Base-by-base conservation (phyloP, 148 eudicot species). In the Silene conica region DNA sequence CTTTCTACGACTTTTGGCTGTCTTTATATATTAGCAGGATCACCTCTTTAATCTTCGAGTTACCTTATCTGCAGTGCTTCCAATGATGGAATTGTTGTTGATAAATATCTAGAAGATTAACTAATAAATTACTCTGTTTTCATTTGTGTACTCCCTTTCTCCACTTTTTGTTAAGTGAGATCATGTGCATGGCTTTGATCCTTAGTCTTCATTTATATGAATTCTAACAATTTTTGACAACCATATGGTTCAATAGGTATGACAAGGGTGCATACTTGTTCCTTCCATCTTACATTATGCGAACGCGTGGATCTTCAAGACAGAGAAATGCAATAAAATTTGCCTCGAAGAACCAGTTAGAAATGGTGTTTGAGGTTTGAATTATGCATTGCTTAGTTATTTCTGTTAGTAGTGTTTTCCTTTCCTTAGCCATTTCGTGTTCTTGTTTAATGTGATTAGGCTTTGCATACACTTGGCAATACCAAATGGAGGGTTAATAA, bases 401-500 rank as follows among this genome's bases (percentile, higher is more conserved):
- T 45, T 38, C 9, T 55, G 25, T 31, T 26, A 25, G 8, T 56
- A n/a, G 56, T 20, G 52, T 16, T 60, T 63, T 52, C 31, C 31
- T 38, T 38, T 38, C 7, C 8, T 58, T 52, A 59, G 55, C 54
- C 70, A 50, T 8, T 73, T 58, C 12, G 6, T 58, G 25, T 58
- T 43, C 45, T 15, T 72, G 23, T 66, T 55, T n/a, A 52, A 31
- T 75, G 65, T 71, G 73, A 16, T 46, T 67, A 93, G 98, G 98
- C 98, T 55, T 93, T 93, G 75, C 76, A 90, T 74, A 86, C 93
- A 45, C 93, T 93, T 64, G 98, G 98, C 13, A 86, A 75, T 78
- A 86, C 93, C 64, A 93, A 93, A 85, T 93, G 98, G 98, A 93
- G 88, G 84, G 85, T 93, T 65, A 92, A 93, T 61, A 89, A 84